These are phyloP conservation scores for Leccinum uliginosum DNA, from an alignment of 768 basidiomycete genomes.

Conservation along the genomic window DNA sequence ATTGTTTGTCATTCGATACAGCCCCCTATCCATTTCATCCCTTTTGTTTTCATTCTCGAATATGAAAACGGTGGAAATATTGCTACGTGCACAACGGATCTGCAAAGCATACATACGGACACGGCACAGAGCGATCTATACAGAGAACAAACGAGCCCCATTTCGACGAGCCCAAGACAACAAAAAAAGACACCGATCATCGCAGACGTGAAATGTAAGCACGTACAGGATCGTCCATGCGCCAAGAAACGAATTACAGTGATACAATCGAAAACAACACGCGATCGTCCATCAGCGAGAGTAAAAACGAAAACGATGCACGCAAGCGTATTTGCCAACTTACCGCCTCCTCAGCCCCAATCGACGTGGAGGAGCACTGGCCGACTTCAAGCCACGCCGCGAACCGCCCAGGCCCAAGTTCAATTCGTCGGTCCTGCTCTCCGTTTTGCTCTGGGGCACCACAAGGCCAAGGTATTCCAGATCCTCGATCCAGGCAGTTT, in stretches of 20 bases:
- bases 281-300: not conserved
- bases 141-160: not conserved
- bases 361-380: slow-evolving; percentile 5
- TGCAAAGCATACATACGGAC: not conserved
- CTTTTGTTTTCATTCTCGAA: not conserved
- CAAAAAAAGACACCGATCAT: not conserved
- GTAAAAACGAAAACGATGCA: not conserved
- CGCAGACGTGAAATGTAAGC: not conserved
- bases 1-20: too few relatives aligned
- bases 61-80: not conserved
- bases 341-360: slow-evolving; percentile 9
- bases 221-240: not conserved
- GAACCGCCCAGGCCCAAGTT: slow-evolving; percentile 22
- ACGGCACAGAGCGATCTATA: slow-evolving; percentile 1
- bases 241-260: slow-evolving; percentile 2
- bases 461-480: slow-evolving; percentile 19
- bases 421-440: slow-evolving; percentile 23
- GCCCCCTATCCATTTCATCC: too few relatives aligned
- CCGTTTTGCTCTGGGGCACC: not conserved
- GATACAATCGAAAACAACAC: slow-evolving; percentile 2
- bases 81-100: not conserved
- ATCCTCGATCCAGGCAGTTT: slow-evolving; percentile 19
- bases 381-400: slow-evolving; percentile 6
- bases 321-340: not conserved
- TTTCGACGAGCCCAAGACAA: not conserved